Conservation (phyloP, 768 basidiomycete genomes). For the Candolleomyces aberdarensis region DNA sequence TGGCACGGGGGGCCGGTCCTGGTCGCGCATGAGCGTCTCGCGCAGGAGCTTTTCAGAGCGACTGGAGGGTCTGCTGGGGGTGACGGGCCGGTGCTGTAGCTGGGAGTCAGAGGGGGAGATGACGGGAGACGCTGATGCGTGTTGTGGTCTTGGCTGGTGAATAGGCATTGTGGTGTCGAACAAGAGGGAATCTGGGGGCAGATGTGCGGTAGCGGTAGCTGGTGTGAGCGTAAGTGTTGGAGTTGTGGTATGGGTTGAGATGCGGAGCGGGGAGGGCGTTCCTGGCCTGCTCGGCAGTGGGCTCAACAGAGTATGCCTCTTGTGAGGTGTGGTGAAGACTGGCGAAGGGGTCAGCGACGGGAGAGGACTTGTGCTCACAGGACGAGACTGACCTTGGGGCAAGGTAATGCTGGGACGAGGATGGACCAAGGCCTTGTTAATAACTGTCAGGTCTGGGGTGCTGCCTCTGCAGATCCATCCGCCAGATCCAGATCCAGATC, state of each 20-base stretch:
- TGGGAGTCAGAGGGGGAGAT: too few relatives aligned
- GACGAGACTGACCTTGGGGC: not conserved
- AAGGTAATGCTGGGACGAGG: not conserved
- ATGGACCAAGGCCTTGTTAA: not conserved
- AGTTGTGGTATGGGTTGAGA: not conserved
- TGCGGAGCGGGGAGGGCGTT: conserved; percentile 3
- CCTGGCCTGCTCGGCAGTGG: not conserved
- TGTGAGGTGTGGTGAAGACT: not conserved
- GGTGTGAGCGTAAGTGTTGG: not conserved
- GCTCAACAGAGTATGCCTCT: conserved; percentile 1
- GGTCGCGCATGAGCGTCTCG: conserved; percentile 10
- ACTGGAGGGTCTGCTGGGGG: conserved; percentile 11
- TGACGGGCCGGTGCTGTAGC: not conserved
- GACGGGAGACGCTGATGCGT: not conserved
- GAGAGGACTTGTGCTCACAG: not conserved
- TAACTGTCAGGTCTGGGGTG: conserved; percentile 1
- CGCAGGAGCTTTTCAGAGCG: conserved; percentile 16
- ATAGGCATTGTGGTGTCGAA: not conserved
- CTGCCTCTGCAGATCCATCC: not conserved
- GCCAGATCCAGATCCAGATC: not conserved
- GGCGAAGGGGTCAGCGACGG: not conserved
- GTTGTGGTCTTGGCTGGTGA: conserved; percentile 4
- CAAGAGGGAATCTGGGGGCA: not conserved
- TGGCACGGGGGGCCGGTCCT: conserved; percentile 9
- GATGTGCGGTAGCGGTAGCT: not conserved